A percentile compares a stretch with the other conserved stretches of the same genome.
phyloP scores from a whole-genome alignment of 371 early-diverging fungal species.

The Rhizopus stolonifer region DNA sequence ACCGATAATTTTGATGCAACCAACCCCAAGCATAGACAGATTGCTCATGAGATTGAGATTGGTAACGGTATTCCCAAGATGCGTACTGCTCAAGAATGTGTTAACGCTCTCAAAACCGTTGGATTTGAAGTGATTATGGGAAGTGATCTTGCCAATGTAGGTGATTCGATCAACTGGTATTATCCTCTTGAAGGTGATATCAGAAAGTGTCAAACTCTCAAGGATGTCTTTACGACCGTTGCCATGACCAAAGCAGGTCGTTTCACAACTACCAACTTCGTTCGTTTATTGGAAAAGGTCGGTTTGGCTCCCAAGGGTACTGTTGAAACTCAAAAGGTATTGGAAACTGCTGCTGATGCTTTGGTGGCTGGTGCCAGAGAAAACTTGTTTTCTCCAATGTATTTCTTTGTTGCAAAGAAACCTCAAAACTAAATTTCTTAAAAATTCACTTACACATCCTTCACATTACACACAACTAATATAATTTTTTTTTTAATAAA shows the following conservation, averaged over 20 bases:
- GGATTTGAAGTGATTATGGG: constrained; percentile 81
- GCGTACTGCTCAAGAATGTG: constrained; percentile 64
- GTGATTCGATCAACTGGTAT: constrained; percentile 79
- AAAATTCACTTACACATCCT: too few species aligned
- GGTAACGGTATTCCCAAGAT: constrained; percentile 89
- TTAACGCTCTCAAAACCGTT: constrained; percentile 76
- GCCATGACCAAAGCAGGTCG: constrained; percentile 58
- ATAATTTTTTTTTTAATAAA: too few species aligned
- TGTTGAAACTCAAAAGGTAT: constrained; percentile 73
- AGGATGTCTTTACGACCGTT: constrained; percentile 58
- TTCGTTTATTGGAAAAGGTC: constrained; percentile 72
- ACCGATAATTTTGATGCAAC: constrained; percentile 79
- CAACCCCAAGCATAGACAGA: constrained; percentile 70
- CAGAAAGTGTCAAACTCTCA: constrained; percentile 55
- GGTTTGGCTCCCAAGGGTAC: constrained; percentile 85
- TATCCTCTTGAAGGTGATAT: constrained; percentile 71
- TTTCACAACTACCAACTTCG: constrained; percentile 63
- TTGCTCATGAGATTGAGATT: constrained; percentile 81
- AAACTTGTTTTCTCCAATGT: constrained; percentile 92
- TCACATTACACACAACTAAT: neutral
- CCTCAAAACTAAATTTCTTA: constrained; percentile 42
- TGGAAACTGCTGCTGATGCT: constrained; percentile 79
- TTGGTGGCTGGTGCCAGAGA: constrained; percentile 75
- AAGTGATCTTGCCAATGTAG: constrained; percentile 67
- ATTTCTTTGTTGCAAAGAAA: constrained; percentile 87